These are phyloP conservation scores for Corymbia citriodora DNA, from an alignment of 441 rosid genomes.

Conservation along the genomic window DNA sequence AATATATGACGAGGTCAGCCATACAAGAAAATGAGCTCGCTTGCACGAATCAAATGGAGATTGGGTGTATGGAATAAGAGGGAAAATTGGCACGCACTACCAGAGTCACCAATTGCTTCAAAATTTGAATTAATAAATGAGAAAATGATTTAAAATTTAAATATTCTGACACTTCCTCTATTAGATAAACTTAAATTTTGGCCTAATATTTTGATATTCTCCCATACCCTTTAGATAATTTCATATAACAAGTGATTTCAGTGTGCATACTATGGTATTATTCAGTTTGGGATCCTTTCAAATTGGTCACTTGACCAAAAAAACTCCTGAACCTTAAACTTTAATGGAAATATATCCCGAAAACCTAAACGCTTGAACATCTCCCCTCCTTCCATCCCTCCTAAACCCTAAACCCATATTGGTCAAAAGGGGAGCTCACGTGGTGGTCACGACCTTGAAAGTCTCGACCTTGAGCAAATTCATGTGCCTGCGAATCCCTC, in stretches of 20 bases:
- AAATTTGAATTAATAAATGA: not conserved
- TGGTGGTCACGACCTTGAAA: not conserved
- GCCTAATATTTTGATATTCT: not conserved
- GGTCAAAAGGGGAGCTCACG: not conserved
- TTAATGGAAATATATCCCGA: not conserved
- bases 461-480: not conserved
- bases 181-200: not conserved
- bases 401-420: not conserved
- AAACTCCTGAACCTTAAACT: not conserved
- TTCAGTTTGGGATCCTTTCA: not conserved
- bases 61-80: not conserved
- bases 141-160: not conserved
- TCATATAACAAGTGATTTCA: not conserved
- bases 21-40: not conserved
- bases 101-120: not conserved
- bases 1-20: not conserved
- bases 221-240: not conserved
- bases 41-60: not conserved
- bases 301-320: not conserved
- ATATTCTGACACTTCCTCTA: not conserved
- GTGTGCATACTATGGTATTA: not conserved
- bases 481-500: not conserved
- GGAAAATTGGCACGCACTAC: not conserved
- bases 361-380: not conserved
- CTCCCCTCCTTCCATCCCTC: not conserved